Percentiles rank a stretch among this genome's conserved stretches.
Conservation (phyloP, 1,139 yeast species). For the Blastobotrys apis region DNA sequence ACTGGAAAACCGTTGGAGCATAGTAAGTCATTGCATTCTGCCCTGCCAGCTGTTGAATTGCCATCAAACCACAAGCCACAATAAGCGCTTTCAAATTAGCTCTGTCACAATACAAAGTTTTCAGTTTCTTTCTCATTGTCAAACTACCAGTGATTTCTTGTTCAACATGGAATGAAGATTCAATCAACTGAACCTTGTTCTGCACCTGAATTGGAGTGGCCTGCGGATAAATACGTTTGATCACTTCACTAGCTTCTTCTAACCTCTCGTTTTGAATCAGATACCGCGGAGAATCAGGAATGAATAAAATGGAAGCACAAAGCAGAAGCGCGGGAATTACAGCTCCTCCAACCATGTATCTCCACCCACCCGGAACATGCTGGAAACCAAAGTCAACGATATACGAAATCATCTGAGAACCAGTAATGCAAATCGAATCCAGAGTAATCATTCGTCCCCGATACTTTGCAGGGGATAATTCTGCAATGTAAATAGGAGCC, state of each 20-base stretch:
- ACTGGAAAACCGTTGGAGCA: conserved; percentile 61
- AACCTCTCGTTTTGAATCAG: not conserved
- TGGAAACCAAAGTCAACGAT: not conserved
- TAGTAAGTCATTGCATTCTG: conserved; percentile 62
- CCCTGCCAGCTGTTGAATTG: conserved; percentile 70
- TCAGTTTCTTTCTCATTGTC: not conserved
- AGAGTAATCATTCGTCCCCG: conserved; percentile 14
- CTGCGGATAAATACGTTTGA: not conserved
- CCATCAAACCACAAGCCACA: conserved; percentile 28
- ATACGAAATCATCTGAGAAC: not conserved
- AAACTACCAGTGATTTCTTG: not conserved
- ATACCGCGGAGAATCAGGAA: not conserved
- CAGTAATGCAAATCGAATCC: not conserved
- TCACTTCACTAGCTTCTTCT: not conserved
- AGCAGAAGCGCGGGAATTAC: not conserved
- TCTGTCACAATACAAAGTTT: conserved; percentile 3
- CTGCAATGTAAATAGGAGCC: conserved; percentile 23
- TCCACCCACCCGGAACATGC: not conserved
- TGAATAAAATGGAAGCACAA: not conserved
- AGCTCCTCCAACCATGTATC: not conserved
- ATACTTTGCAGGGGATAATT: conserved; percentile 19
- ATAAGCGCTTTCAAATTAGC: not conserved
- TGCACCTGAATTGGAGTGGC: not conserved
- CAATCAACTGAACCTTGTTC: not conserved
- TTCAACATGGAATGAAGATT: not conserved